Conservation (phyloP, 257 asterid species). For the Striga asiatica region DNA sequence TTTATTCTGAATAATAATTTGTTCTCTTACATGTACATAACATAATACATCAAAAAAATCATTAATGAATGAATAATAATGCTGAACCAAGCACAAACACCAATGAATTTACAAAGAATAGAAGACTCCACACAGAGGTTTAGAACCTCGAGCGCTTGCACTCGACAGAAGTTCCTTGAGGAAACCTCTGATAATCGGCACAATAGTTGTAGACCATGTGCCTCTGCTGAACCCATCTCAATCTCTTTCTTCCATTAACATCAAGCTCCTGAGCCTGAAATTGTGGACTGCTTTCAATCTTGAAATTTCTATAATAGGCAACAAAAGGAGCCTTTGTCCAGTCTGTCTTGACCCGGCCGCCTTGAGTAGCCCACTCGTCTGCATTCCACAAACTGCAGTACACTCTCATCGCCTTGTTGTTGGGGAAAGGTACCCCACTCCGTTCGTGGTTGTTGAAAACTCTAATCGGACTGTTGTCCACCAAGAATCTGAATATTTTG, state of each 20-base stretch:
- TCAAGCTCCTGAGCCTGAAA: conserved; percentile 22
- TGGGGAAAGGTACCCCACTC: conserved; percentile 24
- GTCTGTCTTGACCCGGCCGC: conserved; percentile 34
- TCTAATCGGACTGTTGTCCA: conserved; percentile 31
- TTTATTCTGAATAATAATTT: too few relatives aligned
- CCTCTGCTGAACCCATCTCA: conserved; percentile 34
- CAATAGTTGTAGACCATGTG: neutral
- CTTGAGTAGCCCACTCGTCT: conserved; percentile 43
- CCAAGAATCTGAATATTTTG: conserved; percentile 21
- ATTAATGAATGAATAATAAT: too few relatives aligned
- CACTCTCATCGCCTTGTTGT: conserved; percentile 28
- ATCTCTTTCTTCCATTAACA: conserved; percentile 22
- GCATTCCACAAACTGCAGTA: conserved; percentile 36
- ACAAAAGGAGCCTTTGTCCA: conserved; percentile 23
- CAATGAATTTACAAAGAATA: neutral
- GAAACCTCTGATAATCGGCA: neutral
- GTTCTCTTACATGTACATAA: too few relatives aligned
- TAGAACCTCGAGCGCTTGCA: neutral
- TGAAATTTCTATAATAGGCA: conserved; percentile 18
- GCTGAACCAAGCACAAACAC: too few relatives aligned
- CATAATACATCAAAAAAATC: too few relatives aligned
- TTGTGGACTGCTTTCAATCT: too few relatives aligned
- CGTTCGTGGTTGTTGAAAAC: conserved; percentile 23
- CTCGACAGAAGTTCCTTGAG: neutral
- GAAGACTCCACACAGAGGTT: neutral